A percentile compares a stretch with the other conserved stretches of the same genome.
Evolutionary conservation across 2,329 filamentous ascomycete species (phyloP).

Genomic region (Fusarium sublunatum): DNA sequence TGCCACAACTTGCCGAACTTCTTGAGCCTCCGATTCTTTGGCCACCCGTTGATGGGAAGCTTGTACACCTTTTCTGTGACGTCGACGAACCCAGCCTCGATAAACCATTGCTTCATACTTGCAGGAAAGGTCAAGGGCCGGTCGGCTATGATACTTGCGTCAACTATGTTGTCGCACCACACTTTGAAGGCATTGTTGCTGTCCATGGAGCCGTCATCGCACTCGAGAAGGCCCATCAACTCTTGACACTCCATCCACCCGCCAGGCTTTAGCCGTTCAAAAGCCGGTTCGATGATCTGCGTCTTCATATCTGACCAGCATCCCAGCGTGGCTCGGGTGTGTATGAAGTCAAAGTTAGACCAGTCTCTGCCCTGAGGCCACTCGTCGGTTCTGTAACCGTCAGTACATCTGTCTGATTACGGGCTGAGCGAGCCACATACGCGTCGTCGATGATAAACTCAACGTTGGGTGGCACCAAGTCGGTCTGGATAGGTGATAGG

Average conservation of each 20-base stretch:
- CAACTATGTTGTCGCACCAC: slow-evolving; percentile 12
- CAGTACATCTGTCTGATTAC: not conserved
- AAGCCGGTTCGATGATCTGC: slow-evolving; percentile 12
- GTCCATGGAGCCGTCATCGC: slow-evolving; percentile 2
- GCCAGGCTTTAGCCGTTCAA: slow-evolving; percentile 8
- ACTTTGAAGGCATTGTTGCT: slow-evolving; percentile 7
- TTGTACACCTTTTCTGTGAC: slow-evolving; percentile 16
- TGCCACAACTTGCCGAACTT: slow-evolving; percentile 12
- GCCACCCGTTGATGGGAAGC: slow-evolving; percentile 14
- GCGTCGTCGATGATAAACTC: slow-evolving; percentile 17
- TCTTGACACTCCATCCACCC: slow-evolving; percentile 14
- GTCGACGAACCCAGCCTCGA: slow-evolving; percentile 6
- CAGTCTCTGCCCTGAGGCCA: slow-evolving; percentile 15
- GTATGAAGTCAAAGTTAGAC: slow-evolving; percentile 15
- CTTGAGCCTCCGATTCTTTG: slow-evolving; percentile 17
- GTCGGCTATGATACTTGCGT: slow-evolving; percentile 7
- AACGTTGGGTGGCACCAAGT: slow-evolving; percentile 12
- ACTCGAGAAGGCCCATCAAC: slow-evolving; percentile 6
- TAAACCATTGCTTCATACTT: slow-evolving; percentile 5
- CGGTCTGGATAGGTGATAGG: slow-evolving; percentile 8
- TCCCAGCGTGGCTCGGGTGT: slow-evolving; percentile 7
- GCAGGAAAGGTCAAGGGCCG: slow-evolving; percentile 5
- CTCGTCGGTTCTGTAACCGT: slow-evolving; percentile 5
- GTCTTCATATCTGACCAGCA: slow-evolving; percentile 11
- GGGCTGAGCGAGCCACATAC: not conserved